Base-by-base conservation (phyloP, 306 rosid species). In the Fragaria ananassa region DNA sequence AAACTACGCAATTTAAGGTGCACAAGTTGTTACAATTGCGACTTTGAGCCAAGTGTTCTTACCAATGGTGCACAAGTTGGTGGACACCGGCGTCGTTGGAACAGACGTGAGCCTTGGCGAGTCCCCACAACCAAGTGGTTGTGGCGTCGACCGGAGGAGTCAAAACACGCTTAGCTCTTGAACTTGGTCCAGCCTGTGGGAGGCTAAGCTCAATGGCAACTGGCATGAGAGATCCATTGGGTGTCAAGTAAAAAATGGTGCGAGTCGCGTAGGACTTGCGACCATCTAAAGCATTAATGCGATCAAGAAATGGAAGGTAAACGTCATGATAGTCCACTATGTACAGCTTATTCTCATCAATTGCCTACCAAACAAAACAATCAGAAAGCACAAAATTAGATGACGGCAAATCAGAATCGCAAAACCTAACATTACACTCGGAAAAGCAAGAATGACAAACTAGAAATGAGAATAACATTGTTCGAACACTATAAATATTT, bases 41-140 rank as follows among this genome's bases (percentile, higher is more conserved):
- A 72, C 41, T 14, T 34, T 25, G 27, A 19, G 76, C 14, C 35
- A 12, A 51, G 50, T n/a, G 37, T 68, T 23, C 86, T 60, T 85
- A 93, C 99, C 97, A 95, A 83, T 95, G 99, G 82, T 95, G 88
- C 19, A 87, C 87, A 35, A 95, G 99, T 82, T 95, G 99, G 86
- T 95, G 99, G 39, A 92, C 97, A 10, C 99, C 99, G 1, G 93
- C 97, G 46, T 95, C 99, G 31, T 95, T 95, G 83, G 95, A 72
- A 78, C 93, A 86, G 42, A 90, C 96, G 41, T 95, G 99, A 6
- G 97, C 91, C 86, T 95, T 95, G 25, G 99, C 99, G 61, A 95
- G 93, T 83, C 87, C 91, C 99, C 99, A 95, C 23, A 61, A 19
- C 99, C 99, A 95, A 69, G 83, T 88, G 76, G 90, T 69, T 2